Evolutionary conservation across 2,329 filamentous ascomycete genomes (phyloP).

Genomic region (Verticillium tricorpus): DNA sequence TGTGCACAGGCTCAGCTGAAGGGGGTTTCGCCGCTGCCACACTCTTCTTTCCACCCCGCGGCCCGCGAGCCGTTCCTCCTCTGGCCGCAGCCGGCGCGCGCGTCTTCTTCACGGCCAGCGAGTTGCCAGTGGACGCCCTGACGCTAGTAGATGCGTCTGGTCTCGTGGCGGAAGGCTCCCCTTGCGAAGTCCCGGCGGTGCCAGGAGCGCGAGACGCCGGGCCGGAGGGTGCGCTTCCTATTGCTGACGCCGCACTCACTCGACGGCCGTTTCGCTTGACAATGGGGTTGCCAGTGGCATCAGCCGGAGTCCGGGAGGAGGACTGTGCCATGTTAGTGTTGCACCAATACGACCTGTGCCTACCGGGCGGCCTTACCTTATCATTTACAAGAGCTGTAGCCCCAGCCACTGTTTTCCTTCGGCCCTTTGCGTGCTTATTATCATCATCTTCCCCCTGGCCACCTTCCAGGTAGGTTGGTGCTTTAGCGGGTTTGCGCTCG

Average conservation of each 20-base stretch:
- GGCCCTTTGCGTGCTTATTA: slow-evolving; percentile 32
- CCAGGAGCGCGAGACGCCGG: background rate
- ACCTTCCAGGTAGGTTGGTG: slow-evolving; percentile 34
- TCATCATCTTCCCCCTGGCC: slow-evolving; percentile 43
- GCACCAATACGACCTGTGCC: background rate
- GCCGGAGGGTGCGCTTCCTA: slow-evolving; percentile 3
- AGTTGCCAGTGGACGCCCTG: slow-evolving; percentile 32
- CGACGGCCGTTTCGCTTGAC: slow-evolving; percentile 36
- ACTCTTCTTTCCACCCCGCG: slow-evolving; percentile 32
- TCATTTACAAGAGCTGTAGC: slow-evolving; percentile 40
- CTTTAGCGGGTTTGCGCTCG: slow-evolving; percentile 58
- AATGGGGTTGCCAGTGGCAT: slow-evolving; percentile 13
- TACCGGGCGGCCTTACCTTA: slow-evolving; percentile 27
- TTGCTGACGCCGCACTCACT: slow-evolving; percentile 43
- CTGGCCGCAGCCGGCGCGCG: slow-evolving; percentile 42
- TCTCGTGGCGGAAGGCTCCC: background rate
- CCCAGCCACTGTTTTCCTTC: slow-evolving; percentile 59
- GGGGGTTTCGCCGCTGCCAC: slow-evolving; percentile 11
- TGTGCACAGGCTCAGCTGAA: background rate
- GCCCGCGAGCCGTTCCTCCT: slow-evolving; percentile 31
- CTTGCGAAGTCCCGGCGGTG: background rate
- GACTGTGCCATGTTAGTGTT: background rate
- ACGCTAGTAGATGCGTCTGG: slow-evolving; percentile 38
- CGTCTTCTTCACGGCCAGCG: slow-evolving; percentile 51
- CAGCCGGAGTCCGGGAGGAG: background rate